Conservation (phyloP, 192 early-diverging fungal species). For the Coemansia sp. region DNA sequence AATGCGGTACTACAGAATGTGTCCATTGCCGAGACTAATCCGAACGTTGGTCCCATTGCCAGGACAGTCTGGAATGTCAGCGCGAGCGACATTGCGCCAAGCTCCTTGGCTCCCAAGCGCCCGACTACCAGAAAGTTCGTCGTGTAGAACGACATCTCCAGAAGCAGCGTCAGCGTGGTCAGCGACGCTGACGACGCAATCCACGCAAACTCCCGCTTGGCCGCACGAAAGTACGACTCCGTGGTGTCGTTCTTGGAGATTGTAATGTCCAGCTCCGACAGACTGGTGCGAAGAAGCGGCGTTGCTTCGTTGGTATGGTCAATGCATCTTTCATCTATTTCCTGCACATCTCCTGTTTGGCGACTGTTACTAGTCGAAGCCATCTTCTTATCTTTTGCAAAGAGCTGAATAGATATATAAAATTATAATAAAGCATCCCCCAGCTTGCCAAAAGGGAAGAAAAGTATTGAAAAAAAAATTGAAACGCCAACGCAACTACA, state of each 20-base stretch:
- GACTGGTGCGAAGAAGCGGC: constrained; percentile 21
- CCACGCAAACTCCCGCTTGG: constrained; percentile 24
- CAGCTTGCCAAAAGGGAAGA: no score
- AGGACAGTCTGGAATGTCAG: constrained; percentile 1
- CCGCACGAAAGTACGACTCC: constrained; percentile 19
- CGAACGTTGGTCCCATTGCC: constrained; percentile 4
- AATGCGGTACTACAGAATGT: constrained; percentile 24
- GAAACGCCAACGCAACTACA: no score
- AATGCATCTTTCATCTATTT: background rate
- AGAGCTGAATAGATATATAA: no score
- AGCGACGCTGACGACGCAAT: constrained; percentile 30
- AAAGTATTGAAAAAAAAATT: no score
- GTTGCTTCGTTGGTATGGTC: constrained; percentile 17
- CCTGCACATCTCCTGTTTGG: background rate
- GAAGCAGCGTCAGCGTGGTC: constrained; percentile 8
- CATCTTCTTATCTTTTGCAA: no score
- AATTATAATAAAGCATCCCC: no score
- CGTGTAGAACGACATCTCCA: constrained; percentile 2
- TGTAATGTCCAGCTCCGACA: constrained; percentile 19
- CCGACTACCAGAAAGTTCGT: background rate
- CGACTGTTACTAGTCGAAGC: background rate
- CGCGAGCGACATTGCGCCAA: constrained; percentile 11
- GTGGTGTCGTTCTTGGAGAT: constrained; percentile 27
- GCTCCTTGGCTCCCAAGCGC: background rate
- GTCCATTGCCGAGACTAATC: constrained; percentile 13